phyloP scores from a whole-genome alignment of 1,284 basidiomycete species.

The Moniliophthora roreri region DNA sequence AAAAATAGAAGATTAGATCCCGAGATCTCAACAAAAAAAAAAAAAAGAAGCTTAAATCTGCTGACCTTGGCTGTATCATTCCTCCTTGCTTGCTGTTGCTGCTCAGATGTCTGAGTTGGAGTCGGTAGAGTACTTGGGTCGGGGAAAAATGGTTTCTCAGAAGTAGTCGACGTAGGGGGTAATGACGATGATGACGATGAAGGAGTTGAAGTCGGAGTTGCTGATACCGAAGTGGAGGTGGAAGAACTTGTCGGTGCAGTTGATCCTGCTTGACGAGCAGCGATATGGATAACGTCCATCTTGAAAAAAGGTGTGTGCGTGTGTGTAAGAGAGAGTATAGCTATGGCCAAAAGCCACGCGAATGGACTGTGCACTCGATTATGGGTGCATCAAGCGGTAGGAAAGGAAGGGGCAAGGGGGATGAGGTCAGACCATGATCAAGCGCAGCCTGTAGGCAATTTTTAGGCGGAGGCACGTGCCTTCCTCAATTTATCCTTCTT shows the following conservation, averaged over 20 bases:
- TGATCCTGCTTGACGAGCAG: too few relatives aligned
- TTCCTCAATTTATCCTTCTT: slow-evolving; percentile 1
- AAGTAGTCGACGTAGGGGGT: neutral
- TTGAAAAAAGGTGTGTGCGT: too few relatives aligned
- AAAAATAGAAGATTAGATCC: neutral
- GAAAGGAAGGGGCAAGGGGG: too few relatives aligned
- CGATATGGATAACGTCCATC: too few relatives aligned
- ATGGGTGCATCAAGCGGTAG: too few relatives aligned
- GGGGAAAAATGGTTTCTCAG: neutral
- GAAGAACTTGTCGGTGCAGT: too few relatives aligned
- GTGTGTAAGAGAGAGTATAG: too few relatives aligned
- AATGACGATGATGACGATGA: neutral
- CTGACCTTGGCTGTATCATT: neutral
- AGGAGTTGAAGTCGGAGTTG: neutral
- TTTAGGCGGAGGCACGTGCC: neutral
- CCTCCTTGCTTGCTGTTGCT: neutral
- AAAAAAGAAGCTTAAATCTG: neutral
- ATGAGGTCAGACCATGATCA: too few relatives aligned
- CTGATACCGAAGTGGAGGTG: neutral
- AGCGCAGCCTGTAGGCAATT: too few relatives aligned
- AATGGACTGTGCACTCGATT: too few relatives aligned
- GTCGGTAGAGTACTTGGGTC: neutral
- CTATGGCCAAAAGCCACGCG: too few relatives aligned
- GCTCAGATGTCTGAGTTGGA: neutral
- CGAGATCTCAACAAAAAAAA: neutral